Evolutionary conservation across 2,329 filamentous ascomycete genomes (phyloP).

Genomic region (Boeremia exigua): DNA sequence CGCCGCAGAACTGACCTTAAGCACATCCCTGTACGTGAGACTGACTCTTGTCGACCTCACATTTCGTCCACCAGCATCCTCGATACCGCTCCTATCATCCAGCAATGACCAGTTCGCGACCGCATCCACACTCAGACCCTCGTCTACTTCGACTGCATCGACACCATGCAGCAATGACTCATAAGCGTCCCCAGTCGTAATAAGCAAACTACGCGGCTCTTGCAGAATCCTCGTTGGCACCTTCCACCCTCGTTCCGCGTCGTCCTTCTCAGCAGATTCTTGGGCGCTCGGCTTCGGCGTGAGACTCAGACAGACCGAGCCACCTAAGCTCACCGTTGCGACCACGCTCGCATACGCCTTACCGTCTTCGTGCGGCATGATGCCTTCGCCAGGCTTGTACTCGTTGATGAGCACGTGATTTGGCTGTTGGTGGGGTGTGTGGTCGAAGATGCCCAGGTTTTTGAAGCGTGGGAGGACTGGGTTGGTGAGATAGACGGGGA

Average conservation of each 20-base stretch:
- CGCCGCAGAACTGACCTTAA: conserved; percentile 51
- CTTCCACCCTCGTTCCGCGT: neutral
- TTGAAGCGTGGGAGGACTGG: conserved; percentile 69
- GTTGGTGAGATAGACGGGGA: conserved; percentile 76
- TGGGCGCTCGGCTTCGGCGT: conserved; percentile 51
- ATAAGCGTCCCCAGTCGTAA: conserved; percentile 74
- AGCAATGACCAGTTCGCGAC: conserved; percentile 74
- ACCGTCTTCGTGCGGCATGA: conserved; percentile 97
- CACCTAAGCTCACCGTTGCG: conserved; percentile 86
- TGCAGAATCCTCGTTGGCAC: conserved; percentile 69
- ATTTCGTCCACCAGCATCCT: conserved; percentile 59
- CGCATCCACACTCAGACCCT: conserved; percentile 64
- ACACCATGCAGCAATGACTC: conserved; percentile 78
- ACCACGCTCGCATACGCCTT: conserved; percentile 85
- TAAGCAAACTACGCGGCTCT: conserved; percentile 79
- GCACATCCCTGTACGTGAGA: conserved; percentile 85
- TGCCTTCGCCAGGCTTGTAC: conserved; percentile 86
- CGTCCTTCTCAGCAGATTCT: neutral
- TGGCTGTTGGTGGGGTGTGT: conserved; percentile 75
- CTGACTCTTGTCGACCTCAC: conserved; percentile 69
- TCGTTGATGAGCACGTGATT: conserved; percentile 97
- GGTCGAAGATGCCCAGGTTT: conserved; percentile 57
- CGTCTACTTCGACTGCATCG: conserved; percentile 67
- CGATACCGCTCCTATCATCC: conserved; percentile 53
- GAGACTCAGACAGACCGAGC: conserved; percentile 78